A percentile compares a stretch with the other conserved stretches of the same genome.
Conservation (phyloP, 2,329 filamentous ascomycete species). For the Botrytis elliptica region DNA sequence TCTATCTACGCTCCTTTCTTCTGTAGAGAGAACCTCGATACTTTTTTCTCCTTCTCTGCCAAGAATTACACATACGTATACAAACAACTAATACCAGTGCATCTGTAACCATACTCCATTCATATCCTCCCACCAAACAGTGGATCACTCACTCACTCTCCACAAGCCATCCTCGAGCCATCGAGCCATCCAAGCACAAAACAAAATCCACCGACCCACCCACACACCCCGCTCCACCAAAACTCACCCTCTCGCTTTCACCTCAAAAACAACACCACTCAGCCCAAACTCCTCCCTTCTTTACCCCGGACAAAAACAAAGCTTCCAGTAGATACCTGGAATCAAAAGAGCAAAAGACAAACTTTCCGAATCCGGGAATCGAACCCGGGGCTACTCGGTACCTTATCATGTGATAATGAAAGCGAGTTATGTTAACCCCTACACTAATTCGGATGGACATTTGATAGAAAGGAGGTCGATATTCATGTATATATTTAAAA, state of each 20-base stretch:
- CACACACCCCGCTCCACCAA: background rate
- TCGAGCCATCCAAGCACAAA: background rate
- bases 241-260: background rate
- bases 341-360: rapidly evolving
- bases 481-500: rapidly evolving
- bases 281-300: background rate
- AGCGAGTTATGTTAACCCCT: conserved; percentile 2
- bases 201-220: background rate
- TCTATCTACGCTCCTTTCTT: too few relatives aligned
- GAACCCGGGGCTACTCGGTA: conserved; percentile 5
- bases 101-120: background rate
- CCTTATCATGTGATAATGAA: background rate
- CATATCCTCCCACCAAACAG: background rate
- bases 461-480: rapidly evolving
- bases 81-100: background rate
- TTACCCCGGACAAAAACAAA: background rate
- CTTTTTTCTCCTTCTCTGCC: background rate
- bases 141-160: background rate
- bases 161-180: background rate
- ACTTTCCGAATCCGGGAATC: background rate
- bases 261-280: background rate
- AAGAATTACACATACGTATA: background rate
- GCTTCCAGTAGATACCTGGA: background rate
- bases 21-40: background rate
- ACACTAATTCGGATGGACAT: background rate